Evolutionary conservation across 1,139 yeast genomes (phyloP).

Genomic region (Hyphopichia fennica): DNA sequence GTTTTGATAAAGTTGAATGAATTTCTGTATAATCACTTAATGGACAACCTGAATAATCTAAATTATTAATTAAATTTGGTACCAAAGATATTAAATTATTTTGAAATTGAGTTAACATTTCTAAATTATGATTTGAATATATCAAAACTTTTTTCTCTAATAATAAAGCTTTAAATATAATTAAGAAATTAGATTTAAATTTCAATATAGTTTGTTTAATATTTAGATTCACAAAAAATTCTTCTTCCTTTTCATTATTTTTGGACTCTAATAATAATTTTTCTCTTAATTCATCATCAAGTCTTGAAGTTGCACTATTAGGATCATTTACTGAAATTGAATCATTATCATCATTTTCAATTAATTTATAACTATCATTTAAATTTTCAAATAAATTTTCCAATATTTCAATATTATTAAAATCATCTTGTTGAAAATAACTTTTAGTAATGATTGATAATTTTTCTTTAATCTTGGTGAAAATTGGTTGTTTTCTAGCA

Average conservation of each 20-base stretch:
- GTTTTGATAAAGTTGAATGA: slow-evolving; percentile 51
- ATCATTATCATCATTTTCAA: slow-evolving; percentile 10
- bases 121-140: slow-evolving; percentile 77
- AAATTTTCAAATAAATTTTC: slow-evolving; percentile 75
- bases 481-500: slow-evolving; percentile 76
- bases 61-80: slow-evolving; percentile 71
- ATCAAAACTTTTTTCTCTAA: slow-evolving; percentile 70
- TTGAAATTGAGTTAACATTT: slow-evolving; percentile 74
- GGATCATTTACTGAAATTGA: background rate
- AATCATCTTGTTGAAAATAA: slow-evolving; percentile 78
- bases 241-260: slow-evolving; percentile 33
- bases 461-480: slow-evolving; percentile 85
- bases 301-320: background rate
- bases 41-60: slow-evolving; percentile 83
- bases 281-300: slow-evolving; percentile 2
- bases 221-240: slow-evolving; percentile 71
- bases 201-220: slow-evolving; percentile 63
- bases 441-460: slow-evolving; percentile 86
- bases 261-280: slow-evolving; percentile 9
- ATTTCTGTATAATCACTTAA: slow-evolving; percentile 55
- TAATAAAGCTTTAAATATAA: slow-evolving; percentile 72
- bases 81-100: slow-evolving; percentile 70
- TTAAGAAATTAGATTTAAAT: slow-evolving; percentile 61
- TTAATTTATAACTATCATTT: slow-evolving; percentile 34
- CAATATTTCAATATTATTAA: slow-evolving; percentile 67